A percentile compares a stretch with the other conserved stretches of the same genome.
These are phyloP conservation scores for Penicillium sp. DNA, from an alignment of 2,329 filamentous ascomycete genomes.

Conservation along the genomic window DNA sequence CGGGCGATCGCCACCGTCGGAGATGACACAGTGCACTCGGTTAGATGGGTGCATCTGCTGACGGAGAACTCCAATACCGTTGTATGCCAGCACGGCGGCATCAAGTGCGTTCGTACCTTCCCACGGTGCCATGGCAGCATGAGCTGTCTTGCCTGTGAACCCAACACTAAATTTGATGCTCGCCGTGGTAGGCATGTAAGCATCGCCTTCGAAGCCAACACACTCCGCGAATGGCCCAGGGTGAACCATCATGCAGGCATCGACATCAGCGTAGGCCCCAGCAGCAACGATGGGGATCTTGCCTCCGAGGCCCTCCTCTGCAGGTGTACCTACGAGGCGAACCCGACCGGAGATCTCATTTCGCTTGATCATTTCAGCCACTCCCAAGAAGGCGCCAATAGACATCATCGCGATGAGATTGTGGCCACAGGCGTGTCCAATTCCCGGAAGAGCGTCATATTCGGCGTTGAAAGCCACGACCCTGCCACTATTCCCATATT, in stretches of 20 bases:
- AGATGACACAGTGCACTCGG: slow-evolving; percentile 60
- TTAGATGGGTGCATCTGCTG: slow-evolving; percentile 61
- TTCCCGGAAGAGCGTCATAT: slow-evolving; percentile 48
- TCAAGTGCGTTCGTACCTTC: slow-evolving; percentile 65
- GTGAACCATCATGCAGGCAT: slow-evolving; percentile 50
- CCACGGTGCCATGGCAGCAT: slow-evolving; percentile 63
- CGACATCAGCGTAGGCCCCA: slow-evolving; percentile 47
- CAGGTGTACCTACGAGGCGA: slow-evolving; percentile 44
- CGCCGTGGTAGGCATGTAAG: slow-evolving; percentile 18
- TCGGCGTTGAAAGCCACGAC: slow-evolving; percentile 46
- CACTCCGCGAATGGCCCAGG: too few species aligned
- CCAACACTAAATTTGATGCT: too few species aligned
- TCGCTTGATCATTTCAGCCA: slow-evolving; percentile 50
- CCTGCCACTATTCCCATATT: slow-evolving; percentile 45
- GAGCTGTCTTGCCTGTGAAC: slow-evolving; percentile 58
- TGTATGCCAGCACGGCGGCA: slow-evolving; percentile 55
- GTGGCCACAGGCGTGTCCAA: slow-evolving; percentile 48
- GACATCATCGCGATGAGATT: slow-evolving; percentile 44
- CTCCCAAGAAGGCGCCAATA: slow-evolving; percentile 49
- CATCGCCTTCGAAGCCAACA: too few species aligned
- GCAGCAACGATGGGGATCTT: slow-evolving; percentile 49
- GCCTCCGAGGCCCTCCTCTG: slow-evolving; percentile 45
- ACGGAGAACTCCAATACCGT: slow-evolving; percentile 55
- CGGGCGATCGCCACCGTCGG: slow-evolving; percentile 56
- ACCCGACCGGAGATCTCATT: slow-evolving; percentile 44